Conservation (phyloP, 108 stramenopile species). For the Fistulifera solaris region DNA sequence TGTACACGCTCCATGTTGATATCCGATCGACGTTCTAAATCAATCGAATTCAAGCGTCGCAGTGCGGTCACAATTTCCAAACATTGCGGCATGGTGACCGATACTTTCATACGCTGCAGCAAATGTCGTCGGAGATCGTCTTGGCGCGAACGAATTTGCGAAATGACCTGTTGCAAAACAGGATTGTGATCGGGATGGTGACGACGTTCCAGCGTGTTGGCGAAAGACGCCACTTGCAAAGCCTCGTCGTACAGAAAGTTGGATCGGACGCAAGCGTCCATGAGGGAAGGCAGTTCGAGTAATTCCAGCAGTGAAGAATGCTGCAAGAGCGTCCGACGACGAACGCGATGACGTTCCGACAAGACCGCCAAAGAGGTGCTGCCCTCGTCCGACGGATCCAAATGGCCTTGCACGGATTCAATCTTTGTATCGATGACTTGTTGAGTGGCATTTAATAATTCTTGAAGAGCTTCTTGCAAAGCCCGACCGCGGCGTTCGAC, state of each 20-base stretch:
- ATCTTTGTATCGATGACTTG: slow-evolving; percentile 32
- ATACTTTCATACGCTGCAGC: slow-evolving; percentile 51
- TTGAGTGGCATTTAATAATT: slow-evolving; percentile 31
- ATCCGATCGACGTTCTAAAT: slow-evolving; percentile 36
- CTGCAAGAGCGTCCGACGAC: slow-evolving; percentile 70
- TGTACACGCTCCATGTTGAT: slow-evolving; percentile 53
- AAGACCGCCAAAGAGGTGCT: slow-evolving; percentile 50
- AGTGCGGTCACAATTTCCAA: slow-evolving; percentile 78
- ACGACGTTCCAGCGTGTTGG: slow-evolving; percentile 77
- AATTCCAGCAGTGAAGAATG: slow-evolving; percentile 77
- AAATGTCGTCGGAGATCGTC: slow-evolving; percentile 66
- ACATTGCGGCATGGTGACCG: slow-evolving; percentile 86
- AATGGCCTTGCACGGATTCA: slow-evolving; percentile 33
- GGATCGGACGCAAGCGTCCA: slow-evolving; percentile 82
- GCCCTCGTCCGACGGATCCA: slow-evolving; percentile 48
- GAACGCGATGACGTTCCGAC: slow-evolving; percentile 73
- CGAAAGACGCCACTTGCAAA: slow-evolving; percentile 71
- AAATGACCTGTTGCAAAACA: slow-evolving; percentile 64
- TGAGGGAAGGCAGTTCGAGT: slow-evolving; percentile 73
- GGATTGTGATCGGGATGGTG: slow-evolving; percentile 42
- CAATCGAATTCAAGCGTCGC: slow-evolving; percentile 72
- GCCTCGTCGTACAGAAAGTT: slow-evolving; percentile 79
- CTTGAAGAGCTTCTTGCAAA: slow-evolving; percentile 40
- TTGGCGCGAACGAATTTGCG: slow-evolving; percentile 70
- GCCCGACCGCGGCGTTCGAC: slow-evolving; percentile 72